These are phyloP conservation scores for Trametes sp. DNA, from an alignment of 1,284 basidiomycete species.

Conservation along the genomic window DNA sequence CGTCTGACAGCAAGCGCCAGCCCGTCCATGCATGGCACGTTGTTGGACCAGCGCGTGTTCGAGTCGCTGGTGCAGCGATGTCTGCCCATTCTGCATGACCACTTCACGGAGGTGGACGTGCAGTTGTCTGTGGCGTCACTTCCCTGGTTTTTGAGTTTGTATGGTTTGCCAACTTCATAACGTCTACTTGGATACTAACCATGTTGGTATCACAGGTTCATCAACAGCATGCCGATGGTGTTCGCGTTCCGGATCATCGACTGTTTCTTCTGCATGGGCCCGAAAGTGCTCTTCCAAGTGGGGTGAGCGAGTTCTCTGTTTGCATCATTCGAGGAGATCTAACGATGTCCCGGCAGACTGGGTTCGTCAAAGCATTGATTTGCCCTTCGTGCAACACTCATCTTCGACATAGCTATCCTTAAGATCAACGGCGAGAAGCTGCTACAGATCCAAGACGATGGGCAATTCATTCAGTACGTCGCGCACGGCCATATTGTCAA, in stretches of 20 bases:
- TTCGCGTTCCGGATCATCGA: constrained; percentile 99
- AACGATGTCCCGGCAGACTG: constrained; percentile 42
- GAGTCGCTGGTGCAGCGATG: constrained; percentile 94
- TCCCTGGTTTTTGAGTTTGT: constrained; percentile 98
- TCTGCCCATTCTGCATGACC: constrained; percentile 92
- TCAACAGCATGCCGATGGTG: constrained; percentile 99
- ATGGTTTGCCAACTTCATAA: constrained; percentile 41
- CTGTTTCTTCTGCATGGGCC: constrained; percentile 99
- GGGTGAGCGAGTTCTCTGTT: constrained; percentile 66
- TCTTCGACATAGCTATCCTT: constrained; percentile 75
- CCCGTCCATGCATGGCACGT: constrained; percentile 98
- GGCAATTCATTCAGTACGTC: constrained; percentile 90
- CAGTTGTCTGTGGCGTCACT: constrained; percentile 97
- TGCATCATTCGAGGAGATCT: constrained; percentile 13
- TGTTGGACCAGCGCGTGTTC: constrained; percentile 97
- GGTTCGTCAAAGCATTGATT: constrained; percentile 45
- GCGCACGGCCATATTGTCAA: background rate
- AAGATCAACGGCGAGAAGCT: constrained; percentile 98
- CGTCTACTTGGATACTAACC: background rate
- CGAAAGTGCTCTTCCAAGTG: constrained; percentile 97
- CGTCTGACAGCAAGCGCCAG: constrained; percentile 47
- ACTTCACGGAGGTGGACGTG: constrained; percentile 92
- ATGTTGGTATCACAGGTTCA: constrained; percentile 63
- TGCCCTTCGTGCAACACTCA: constrained; percentile 16
- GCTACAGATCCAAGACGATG: constrained; percentile 96